These are phyloP conservation scores for Dryas octopetala DNA, from an alignment of 306 rosid genomes.

Conservation along the genomic window DNA sequence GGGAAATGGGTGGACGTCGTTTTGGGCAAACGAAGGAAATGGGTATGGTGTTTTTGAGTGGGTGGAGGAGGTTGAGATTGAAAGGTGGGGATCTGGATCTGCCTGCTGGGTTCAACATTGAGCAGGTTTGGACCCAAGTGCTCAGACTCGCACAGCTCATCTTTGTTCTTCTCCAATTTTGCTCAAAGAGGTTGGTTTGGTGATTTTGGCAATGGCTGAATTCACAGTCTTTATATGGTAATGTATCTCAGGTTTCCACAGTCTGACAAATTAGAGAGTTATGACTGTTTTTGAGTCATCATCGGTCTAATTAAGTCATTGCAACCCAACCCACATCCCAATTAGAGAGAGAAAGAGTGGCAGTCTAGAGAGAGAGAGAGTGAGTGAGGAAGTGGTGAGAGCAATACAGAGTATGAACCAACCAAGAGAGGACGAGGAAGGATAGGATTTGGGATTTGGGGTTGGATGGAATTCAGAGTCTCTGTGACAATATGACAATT, in stretches of 20 bases:
- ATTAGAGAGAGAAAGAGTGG: not conserved
- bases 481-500: too few species aligned
- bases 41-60: slow-evolving; percentile 19
- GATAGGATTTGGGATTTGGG: slow-evolving; percentile 35
- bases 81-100: slow-evolving; percentile 38
- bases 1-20: slow-evolving; percentile 4
- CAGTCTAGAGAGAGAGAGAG: not conserved
- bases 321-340: not conserved
- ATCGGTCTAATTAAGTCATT: not conserved
- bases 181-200: not conserved
- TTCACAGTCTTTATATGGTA: not conserved
- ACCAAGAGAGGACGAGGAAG: slow-evolving; percentile 23
- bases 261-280: not conserved
- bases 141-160: slow-evolving; percentile 54
- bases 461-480: slow-evolving; percentile 2
- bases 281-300: not conserved
- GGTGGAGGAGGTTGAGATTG: slow-evolving; percentile 17
- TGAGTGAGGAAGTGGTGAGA: not conserved
- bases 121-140: slow-evolving; percentile 37
- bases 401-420: not conserved
- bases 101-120: slow-evolving; percentile 38
- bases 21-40: slow-evolving; percentile 16
- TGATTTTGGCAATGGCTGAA: not conserved
- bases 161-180: not conserved
- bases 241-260: too few species aligned